Conservation (phyloP, 352 stramenopile genomes). For the Halophytophthora polymorphica region DNA sequence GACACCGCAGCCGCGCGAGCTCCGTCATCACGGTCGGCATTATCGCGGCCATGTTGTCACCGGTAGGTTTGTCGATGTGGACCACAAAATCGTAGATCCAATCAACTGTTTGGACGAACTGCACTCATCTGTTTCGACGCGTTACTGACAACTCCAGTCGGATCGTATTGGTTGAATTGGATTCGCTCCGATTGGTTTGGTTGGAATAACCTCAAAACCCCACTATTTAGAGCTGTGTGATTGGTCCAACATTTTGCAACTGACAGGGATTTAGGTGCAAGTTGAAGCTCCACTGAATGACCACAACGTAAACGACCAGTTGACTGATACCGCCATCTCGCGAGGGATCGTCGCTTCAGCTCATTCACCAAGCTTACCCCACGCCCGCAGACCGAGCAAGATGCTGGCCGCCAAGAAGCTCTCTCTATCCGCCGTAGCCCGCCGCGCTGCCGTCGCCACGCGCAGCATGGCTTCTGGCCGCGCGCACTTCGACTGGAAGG, state of each 20-base stretch:
- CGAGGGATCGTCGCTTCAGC: conserved; percentile 15
- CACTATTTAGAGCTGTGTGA: too few relatives aligned
- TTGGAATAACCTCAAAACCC: too few relatives aligned
- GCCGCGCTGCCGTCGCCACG: conserved; percentile 25
- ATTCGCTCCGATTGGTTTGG: too few relatives aligned
- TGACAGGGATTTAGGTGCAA: too few relatives aligned
- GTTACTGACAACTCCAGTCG: too few relatives aligned
- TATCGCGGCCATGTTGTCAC: background rate
- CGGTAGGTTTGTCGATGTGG: background rate
- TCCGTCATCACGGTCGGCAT: conserved; percentile 8
- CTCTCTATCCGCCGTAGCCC: conserved; percentile 13
- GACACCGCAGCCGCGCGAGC: conserved; percentile 33
- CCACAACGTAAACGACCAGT: too few relatives aligned
- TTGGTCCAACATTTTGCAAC: too few relatives aligned
- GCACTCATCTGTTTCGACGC: background rate
- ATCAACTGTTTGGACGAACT: conserved; percentile 6
- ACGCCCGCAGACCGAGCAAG: too few relatives aligned
- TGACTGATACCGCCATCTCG: background rate
- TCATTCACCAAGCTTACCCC: conserved; percentile 6
- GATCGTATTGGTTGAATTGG: background rate
- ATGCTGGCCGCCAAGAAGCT: conserved; percentile 31
- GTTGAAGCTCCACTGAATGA: too few relatives aligned
- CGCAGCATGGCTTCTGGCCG: conserved; percentile 46
- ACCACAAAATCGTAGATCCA: background rate
- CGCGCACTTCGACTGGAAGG: conserved; percentile 73